Evolutionary conservation across 2,329 filamentous ascomycete genomes (phyloP).

Genomic region (Colletotrichum paranaense): DNA sequence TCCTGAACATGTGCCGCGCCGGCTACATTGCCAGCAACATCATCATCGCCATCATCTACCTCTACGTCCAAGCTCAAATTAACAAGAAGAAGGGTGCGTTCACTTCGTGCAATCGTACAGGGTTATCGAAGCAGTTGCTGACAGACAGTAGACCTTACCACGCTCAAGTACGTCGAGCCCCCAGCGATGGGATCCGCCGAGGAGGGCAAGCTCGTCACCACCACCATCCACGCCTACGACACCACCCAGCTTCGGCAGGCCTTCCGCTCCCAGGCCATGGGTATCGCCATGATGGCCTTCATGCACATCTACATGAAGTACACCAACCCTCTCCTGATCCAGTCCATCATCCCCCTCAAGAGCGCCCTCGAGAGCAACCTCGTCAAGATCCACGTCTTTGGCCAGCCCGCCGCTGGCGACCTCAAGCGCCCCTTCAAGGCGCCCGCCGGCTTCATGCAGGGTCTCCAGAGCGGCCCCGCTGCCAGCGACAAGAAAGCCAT

Average conservation of each 20-base stretch:
- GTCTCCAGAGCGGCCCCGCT: conserved; percentile 76
- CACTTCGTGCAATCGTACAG: no score
- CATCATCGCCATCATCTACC: conserved; percentile 85
- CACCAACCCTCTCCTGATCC: conserved; percentile 98
- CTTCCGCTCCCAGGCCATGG: conserved; percentile 94
- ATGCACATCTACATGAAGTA: conserved; percentile 99
- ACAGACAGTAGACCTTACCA: conserved; percentile 82
- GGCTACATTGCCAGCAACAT: conserved; percentile 74
- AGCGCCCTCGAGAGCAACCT: conserved; percentile 94
- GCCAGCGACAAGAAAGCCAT: conserved; percentile 95
- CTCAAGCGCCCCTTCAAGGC: conserved; percentile 97
- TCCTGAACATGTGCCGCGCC: conserved; percentile 67
- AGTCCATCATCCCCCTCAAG: conserved; percentile 98
- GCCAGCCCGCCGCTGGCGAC: conserved; percentile 87
- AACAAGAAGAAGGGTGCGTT: conserved; percentile 95
- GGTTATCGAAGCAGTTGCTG: background rate
- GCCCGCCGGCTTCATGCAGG: conserved; percentile 82
- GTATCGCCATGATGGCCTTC: conserved; percentile 95
- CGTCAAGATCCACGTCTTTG: conserved; percentile 94
- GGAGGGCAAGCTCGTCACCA: conserved; percentile 95
- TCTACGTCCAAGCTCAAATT: conserved; percentile 86
- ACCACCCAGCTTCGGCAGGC: conserved; percentile 83
- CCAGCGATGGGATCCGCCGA: conserved; percentile 92
- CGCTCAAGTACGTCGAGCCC: conserved; percentile 98
- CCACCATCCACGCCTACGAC: conserved; percentile 96